Percentiles rank a stretch among this genome's conserved stretches.
Conservation (phyloP, 495 filamentous ascomycete species). For the Viridothelium virens region DNA sequence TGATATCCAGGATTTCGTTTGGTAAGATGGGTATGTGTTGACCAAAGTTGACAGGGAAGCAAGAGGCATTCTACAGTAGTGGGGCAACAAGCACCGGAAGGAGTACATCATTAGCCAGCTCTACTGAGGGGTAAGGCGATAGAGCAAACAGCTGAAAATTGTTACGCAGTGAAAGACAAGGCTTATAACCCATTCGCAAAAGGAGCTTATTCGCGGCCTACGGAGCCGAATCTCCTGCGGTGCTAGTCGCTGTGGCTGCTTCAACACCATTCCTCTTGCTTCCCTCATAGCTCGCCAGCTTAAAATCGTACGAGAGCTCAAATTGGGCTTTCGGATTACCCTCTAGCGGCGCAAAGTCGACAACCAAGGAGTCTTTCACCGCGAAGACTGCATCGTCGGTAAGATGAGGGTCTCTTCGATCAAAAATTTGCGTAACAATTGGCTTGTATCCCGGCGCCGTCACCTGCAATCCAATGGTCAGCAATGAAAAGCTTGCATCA, state of each 20-base stretch:
- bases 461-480: slow-evolving; percentile 17
- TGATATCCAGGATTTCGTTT: background rate
- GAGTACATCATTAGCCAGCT: too few species aligned
- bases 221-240: background rate
- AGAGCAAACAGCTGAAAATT: background rate
- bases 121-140: background rate
- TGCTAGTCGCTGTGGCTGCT: background rate
- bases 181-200: background rate
- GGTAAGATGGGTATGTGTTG: too few species aligned
- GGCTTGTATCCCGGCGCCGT: slow-evolving; percentile 48
- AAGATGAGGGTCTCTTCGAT: slow-evolving; percentile 54
- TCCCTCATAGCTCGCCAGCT: slow-evolving; percentile 33
- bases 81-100: too few species aligned
- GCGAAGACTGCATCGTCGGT: slow-evolving; percentile 66
- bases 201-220: too few species aligned
- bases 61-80: too few species aligned
- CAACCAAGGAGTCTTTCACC: slow-evolving; percentile 65
- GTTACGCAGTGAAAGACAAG: background rate
- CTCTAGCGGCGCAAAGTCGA: slow-evolving; percentile 54
- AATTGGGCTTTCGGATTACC: slow-evolving; percentile 56
- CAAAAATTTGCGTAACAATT: slow-evolving; percentile 68
- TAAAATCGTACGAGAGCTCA: slow-evolving; percentile 60
- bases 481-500: slow-evolving; percentile 28
- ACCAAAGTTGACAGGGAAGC: too few species aligned
- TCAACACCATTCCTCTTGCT: slow-evolving; percentile 18